Evolutionary conservation across 345 rosid genomes (phyloP).

Genomic region (Adansonia digitata): DNA sequence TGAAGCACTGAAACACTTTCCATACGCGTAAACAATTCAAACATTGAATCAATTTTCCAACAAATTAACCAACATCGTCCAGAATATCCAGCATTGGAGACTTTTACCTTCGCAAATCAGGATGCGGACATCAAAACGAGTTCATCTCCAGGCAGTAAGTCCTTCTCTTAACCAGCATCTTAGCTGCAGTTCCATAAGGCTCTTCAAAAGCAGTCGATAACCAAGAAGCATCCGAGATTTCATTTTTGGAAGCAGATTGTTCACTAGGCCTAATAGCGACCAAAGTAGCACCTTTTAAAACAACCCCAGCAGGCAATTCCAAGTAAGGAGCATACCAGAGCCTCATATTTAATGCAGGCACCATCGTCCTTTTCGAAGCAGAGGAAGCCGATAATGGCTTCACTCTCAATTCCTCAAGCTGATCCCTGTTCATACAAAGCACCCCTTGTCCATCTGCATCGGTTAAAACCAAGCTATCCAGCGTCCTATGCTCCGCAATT

Average conservation of each 20-base stretch:
- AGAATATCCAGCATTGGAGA: neutral
- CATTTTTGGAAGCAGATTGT: slow-evolving; percentile 46
- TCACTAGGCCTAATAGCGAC: slow-evolving; percentile 94
- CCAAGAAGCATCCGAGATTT: slow-evolving; percentile 68
- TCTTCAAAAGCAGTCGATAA: slow-evolving; percentile 77
- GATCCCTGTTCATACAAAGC: slow-evolving; percentile 82
- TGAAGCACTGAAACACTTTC: neutral
- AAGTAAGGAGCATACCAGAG: slow-evolving; percentile 89
- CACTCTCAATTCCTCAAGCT: slow-evolving; percentile 83
- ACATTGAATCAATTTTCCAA: neutral
- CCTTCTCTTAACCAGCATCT: slow-evolving; percentile 84
- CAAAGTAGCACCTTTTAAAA: slow-evolving; percentile 82
- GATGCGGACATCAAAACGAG: slow-evolving; percentile 50
- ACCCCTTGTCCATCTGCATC: slow-evolving; percentile 94
- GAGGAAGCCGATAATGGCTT: slow-evolving; percentile 92
- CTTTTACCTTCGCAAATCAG: slow-evolving; percentile 25
- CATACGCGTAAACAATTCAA: neutral
- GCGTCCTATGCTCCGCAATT: slow-evolving; percentile 77
- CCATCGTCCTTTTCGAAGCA: slow-evolving; percentile 92
- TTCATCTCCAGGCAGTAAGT: slow-evolving; percentile 98
- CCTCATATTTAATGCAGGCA: slow-evolving; percentile 87
- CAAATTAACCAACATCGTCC: neutral
- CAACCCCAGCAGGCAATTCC: slow-evolving; percentile 77
- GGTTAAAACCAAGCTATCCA: slow-evolving; percentile 72
- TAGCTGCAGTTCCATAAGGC: slow-evolving; percentile 79